phyloP scores from a whole-genome alignment of 2,329 filamentous ascomycete genomes.

The Venturia carpophila region DNA sequence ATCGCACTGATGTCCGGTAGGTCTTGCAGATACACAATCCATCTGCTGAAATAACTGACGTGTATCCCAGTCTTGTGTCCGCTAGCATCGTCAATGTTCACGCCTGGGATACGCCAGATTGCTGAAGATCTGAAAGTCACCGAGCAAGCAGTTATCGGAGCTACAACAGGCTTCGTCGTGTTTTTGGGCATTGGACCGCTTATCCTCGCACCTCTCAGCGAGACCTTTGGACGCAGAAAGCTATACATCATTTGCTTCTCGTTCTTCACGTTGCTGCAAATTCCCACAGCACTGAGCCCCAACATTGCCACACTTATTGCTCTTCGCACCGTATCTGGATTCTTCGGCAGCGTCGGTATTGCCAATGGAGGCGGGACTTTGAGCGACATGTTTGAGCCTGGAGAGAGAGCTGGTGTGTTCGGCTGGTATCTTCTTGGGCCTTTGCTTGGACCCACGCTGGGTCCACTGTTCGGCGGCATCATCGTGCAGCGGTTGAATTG shows the following conservation, averaged over 20 bases:
- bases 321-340: constrained; percentile 47
- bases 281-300: constrained; percentile 56
- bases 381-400: constrained; percentile 30
- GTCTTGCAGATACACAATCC: constrained; percentile 6
- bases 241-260: constrained; percentile 35
- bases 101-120: constrained; percentile 26
- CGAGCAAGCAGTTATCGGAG: constrained; percentile 28
- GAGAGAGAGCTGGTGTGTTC: constrained; percentile 33
- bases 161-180: constrained; percentile 39
- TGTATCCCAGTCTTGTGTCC: constrained; percentile 35
- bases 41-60: constrained; percentile 13
- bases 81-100: constrained; percentile 34
- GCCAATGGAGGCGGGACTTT: constrained; percentile 35
- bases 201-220: constrained; percentile 19
- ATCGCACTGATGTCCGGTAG: constrained; percentile 44
- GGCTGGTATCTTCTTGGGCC: constrained; percentile 32
- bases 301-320: constrained; percentile 47
- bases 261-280: constrained; percentile 54
- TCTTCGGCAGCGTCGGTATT: constrained; percentile 24
- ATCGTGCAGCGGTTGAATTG: constrained; percentile 36
- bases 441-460: constrained; percentile 32
- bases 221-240: constrained; percentile 17
- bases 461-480: constrained; percentile 42
- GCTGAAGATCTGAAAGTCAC: constrained; percentile 28
- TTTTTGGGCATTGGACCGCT: constrained; percentile 33